Base-by-base conservation (phyloP, 1,284 basidiomycete species). In the Papiliotrema fonsecae region DNA sequence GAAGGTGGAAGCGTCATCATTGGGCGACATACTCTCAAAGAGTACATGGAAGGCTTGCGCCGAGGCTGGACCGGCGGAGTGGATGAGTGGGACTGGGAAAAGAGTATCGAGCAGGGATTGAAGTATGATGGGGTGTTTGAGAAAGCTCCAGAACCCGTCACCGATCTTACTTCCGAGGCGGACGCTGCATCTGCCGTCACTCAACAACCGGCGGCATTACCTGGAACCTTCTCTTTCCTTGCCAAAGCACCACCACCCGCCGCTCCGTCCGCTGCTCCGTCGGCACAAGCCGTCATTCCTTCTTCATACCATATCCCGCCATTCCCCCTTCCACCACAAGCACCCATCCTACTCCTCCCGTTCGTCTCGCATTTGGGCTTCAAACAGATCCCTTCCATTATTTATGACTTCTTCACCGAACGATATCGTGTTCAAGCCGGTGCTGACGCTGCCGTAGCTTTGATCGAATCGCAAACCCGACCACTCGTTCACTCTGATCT, bases 1-100 rank as follows among this genome's bases (percentile, higher is more conserved):
- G 82, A 86, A 24, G 91, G 91, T 4, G 93, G 91, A 1, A 79
- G 85, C 36, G 78, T 97, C 47, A 77, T 98, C 47, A 74, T 97
- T n/a, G 96, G 96, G 6, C 81, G 94, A 49, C 85, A 88, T 30
- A 87, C 90, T 1, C 81, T 93, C 70, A 98, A 97, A 75, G 94
- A 98, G 75, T 97, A 89, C 73, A 82, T 96, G 77, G 81, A 84
- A 52, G 94, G 92, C 1, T 69, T 97, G 45, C 81, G 81, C 62
- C 78, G 81, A 44, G 94, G 96, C 0, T 98, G 89, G 88, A 82
- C 82, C n/a, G 82, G 84, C 40, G 77, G 82, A 2, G 73, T 90
- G 21, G 79, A 82, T 42, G 78, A 80, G 36, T 77, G 86, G 50
- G 86, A 90, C 67, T 77, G 77, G 53, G 89, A 94, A 53, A 88